A percentile compares a stretch with the other conserved stretches of the same genome.
phyloP scores from a whole-genome alignment of 306 rosid species.

The Cucumis sativus region DNA sequence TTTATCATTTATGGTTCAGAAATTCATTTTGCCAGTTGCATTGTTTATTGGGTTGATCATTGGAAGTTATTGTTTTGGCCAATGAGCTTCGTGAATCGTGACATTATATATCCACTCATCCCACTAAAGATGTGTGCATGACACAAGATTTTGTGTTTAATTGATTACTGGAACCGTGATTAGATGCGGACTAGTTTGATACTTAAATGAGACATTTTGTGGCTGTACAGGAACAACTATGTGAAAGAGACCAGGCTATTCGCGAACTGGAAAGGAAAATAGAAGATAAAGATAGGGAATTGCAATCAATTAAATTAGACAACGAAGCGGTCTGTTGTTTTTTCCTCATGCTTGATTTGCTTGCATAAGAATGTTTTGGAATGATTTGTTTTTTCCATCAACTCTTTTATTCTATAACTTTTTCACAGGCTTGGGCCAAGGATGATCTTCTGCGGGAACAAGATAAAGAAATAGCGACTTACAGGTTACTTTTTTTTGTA shows the following conservation, averaged over 20 bases:
- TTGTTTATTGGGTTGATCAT: background rate
- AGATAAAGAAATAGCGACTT: constrained; percentile 66
- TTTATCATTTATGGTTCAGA: background rate
- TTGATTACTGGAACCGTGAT: background rate
- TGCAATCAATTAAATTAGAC: constrained; percentile 71
- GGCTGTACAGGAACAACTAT: constrained; percentile 64
- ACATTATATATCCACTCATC: background rate
- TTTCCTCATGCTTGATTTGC: constrained; percentile 4
- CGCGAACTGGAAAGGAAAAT: constrained; percentile 73
- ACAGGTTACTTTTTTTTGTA: constrained; percentile 43
- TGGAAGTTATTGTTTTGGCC: background rate
- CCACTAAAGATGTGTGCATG: background rate
- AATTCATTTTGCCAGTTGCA: background rate
- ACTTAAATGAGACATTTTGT: background rate
- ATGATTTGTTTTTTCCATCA: background rate
- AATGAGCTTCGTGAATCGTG: background rate
- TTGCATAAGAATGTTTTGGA: background rate
- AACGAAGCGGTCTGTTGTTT: constrained; percentile 75
- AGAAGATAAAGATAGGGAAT: constrained; percentile 83
- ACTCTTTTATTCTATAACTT: background rate
- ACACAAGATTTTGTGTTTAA: background rate
- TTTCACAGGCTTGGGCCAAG: constrained; percentile 86
- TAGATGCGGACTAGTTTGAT: background rate
- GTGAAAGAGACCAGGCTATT: constrained; percentile 56
- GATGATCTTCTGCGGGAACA: constrained; percentile 86